These are phyloP conservation scores for Solanum hybrid DNA, from an alignment of 305 asterid species.

Conservation along the genomic window DNA sequence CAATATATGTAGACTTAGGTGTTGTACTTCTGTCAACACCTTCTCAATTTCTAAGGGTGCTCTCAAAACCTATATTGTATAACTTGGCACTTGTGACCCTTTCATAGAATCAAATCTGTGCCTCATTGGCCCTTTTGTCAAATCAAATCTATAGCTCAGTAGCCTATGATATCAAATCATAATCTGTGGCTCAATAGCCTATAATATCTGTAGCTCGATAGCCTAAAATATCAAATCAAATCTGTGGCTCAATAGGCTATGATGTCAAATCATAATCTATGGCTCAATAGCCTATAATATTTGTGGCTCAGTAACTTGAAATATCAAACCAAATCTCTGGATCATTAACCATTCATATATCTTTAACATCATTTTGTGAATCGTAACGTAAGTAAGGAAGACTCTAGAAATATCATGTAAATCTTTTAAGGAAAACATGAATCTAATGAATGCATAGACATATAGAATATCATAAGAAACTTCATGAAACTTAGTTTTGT, in stretches of 20 bases:
- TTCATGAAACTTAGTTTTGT: background rate
- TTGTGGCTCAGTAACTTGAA: background rate
- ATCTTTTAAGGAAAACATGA: background rate
- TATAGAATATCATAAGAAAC: background rate
- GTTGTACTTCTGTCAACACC: background rate
- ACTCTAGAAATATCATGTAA: background rate
- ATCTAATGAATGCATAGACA: background rate
- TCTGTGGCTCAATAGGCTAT: background rate
- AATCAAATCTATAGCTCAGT: background rate
- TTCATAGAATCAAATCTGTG: background rate
- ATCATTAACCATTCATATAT: background rate
- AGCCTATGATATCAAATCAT: background rate
- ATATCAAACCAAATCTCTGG: background rate
- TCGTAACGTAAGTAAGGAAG: background rate
- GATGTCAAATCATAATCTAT: background rate
- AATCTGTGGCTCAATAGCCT: background rate
- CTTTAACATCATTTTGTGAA: background rate
- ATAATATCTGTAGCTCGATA: background rate
- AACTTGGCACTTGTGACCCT: background rate
- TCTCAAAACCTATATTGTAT: background rate
- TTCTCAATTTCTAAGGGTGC: background rate
- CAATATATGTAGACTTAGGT: background rate
- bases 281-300: background rate
- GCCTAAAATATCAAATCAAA: background rate
- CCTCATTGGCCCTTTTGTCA: background rate